Evolutionary conservation across 2,329 filamentous ascomycete species (phyloP).

Genomic region (Ceratocystis colombiana): DNA sequence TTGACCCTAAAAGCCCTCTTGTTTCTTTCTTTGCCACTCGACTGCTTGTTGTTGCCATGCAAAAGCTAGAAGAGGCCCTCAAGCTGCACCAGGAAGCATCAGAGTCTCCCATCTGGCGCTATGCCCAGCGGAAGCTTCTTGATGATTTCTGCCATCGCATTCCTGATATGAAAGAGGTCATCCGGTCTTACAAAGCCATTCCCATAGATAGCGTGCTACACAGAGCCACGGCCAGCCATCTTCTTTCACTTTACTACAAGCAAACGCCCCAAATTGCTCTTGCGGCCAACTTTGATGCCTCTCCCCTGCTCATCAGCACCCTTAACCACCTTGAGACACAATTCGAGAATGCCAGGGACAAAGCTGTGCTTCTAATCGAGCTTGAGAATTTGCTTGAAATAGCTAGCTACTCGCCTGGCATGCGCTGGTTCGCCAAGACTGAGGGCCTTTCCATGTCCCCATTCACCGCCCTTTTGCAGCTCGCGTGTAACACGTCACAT

Average conservation of each 20-base stretch:
- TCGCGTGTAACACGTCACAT: slow-evolving; percentile 30
- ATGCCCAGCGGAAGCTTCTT: slow-evolving; percentile 56
- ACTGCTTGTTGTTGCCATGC: slow-evolving; percentile 65
- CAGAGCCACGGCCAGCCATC: slow-evolving; percentile 64
- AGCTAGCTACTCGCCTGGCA: slow-evolving; percentile 67
- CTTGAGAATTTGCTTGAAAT: slow-evolving; percentile 73
- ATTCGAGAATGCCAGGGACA: slow-evolving; percentile 40
- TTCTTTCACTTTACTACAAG: slow-evolving; percentile 78
- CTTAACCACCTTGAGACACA: slow-evolving; percentile 52
- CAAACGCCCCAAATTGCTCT: slow-evolving; percentile 68
- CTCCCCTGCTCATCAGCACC: slow-evolving; percentile 59
- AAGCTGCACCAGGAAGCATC: slow-evolving; percentile 41
- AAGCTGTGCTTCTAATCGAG: slow-evolving; percentile 56
- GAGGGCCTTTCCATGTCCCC: slow-evolving; percentile 56
- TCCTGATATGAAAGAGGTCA: slow-evolving; percentile 71
- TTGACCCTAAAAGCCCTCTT: slow-evolving; percentile 67
- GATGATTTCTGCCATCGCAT: slow-evolving; percentile 68
- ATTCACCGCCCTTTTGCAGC: slow-evolving; percentile 58
- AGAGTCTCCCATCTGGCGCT: slow-evolving; percentile 50
- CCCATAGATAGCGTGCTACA: slow-evolving; percentile 60
- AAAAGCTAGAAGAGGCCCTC: slow-evolving; percentile 61
- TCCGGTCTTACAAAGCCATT: slow-evolving; percentile 61
- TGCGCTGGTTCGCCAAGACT: slow-evolving; percentile 80
- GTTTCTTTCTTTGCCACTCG: slow-evolving; percentile 76
- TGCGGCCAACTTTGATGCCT: slow-evolving; percentile 80